phyloP scores from a whole-genome alignment of 2,329 filamentous ascomycete genomes.

The Aspergillus ibericus region DNA sequence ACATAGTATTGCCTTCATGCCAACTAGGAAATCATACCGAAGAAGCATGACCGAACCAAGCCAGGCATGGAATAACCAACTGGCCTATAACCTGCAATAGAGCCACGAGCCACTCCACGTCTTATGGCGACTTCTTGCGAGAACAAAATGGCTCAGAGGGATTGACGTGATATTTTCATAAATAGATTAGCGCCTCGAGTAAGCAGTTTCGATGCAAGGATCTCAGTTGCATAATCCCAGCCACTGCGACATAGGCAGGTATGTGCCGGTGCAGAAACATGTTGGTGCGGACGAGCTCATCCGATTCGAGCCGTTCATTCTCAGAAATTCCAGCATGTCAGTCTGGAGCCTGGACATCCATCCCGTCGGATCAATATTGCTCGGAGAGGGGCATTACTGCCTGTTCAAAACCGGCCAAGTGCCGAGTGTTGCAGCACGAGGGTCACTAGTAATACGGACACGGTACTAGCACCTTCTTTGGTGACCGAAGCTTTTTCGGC shows the following conservation, averaged over 20 bases:
- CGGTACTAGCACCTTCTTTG: neutral
- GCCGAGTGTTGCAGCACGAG: neutral
- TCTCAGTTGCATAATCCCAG: neutral
- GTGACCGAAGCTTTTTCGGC: slow-evolving; percentile 2
- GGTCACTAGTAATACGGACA: neutral
- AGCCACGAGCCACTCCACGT: too few relatives aligned
- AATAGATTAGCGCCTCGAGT: neutral
- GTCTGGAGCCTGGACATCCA: neutral
- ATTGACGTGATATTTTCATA: too few relatives aligned
- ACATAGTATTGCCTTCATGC: too few relatives aligned
- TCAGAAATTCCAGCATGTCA: neutral
- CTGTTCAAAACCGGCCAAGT: neutral
- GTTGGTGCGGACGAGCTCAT: neutral
- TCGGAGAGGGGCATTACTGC: neutral
- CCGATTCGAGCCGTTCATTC: neutral
- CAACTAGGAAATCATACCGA: too few relatives aligned
- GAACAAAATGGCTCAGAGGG: too few relatives aligned
- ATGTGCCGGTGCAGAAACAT: neutral
- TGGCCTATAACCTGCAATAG: neutral
- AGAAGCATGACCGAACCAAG: neutral
- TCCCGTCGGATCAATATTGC: neutral
- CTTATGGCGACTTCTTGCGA: too few relatives aligned
- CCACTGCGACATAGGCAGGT: neutral
- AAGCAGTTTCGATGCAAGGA: neutral
- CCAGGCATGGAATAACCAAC: neutral